Percentiles rank a stretch among this genome's conserved stretches.
These are phyloP conservation scores for Cladosporium sp. DNA, from an alignment of 2,329 filamentous ascomycete species.

Conservation along the genomic window DNA sequence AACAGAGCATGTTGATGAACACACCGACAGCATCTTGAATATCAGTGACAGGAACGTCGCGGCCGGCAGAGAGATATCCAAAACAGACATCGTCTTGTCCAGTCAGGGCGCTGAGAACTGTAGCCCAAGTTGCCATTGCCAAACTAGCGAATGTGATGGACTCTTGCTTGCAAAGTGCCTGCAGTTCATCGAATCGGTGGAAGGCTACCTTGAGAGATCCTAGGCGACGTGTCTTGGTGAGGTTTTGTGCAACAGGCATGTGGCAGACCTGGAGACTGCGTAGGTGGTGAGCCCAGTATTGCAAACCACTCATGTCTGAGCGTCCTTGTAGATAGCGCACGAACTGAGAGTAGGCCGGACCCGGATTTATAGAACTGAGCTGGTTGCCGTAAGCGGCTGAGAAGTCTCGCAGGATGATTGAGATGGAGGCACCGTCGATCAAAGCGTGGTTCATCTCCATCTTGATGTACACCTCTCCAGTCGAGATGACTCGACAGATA, in stretches of 20 bases:
- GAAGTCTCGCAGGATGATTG: conserved; percentile 14
- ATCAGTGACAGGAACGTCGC: conserved; percentile 26
- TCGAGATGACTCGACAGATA: conserved; percentile 17
- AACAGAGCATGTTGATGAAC: conserved; percentile 21
- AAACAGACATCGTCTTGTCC: conserved; percentile 36
- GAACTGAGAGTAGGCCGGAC: conserved; percentile 12
- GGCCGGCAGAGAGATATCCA: conserved; percentile 40
- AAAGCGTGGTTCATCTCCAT: conserved; percentile 17
- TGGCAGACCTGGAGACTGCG: conserved; percentile 6
- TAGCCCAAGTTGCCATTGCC: conserved; percentile 13
- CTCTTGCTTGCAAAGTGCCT: conserved; percentile 6
- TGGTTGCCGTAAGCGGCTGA: conserved; percentile 15
- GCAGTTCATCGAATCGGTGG: conserved; percentile 17
- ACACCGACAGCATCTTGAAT: conserved; percentile 20
- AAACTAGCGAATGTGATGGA: conserved; percentile 15
- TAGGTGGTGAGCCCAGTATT: conserved; percentile 14
- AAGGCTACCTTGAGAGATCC: conserved; percentile 16
- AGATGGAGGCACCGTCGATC: conserved; percentile 14
- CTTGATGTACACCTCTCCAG: conserved; percentile 13
- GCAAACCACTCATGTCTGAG: conserved; percentile 15
- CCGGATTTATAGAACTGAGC: not conserved
- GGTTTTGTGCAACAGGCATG: conserved; percentile 11
- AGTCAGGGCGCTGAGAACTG: conserved; percentile 13
- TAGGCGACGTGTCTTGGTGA: conserved; percentile 13
- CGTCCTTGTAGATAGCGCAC: conserved; percentile 8